A percentile compares a stretch with the other conserved stretches of the same genome.
phyloP scores from a whole-genome alignment of 2,329 filamentous ascomycete species.

The Penicillium sp. region DNA sequence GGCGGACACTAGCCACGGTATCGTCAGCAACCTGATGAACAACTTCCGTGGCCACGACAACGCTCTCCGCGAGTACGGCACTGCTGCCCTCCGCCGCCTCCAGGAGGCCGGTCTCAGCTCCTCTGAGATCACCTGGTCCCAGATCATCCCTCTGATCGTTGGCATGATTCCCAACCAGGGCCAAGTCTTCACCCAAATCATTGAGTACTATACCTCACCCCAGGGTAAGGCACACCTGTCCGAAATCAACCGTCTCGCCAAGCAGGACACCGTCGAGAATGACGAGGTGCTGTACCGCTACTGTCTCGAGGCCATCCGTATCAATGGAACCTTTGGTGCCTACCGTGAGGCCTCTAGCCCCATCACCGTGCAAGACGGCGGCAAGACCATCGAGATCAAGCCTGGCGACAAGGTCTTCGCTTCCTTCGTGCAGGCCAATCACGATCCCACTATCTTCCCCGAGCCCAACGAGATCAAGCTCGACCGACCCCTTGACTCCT shows the following conservation, averaged over 20 bases:
- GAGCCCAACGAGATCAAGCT: slow-evolving; percentile 61
- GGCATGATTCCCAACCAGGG: slow-evolving; percentile 70
- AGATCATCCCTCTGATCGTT: slow-evolving; percentile 66
- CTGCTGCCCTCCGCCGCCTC: slow-evolving; percentile 63
- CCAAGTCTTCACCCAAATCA: slow-evolving; percentile 67
- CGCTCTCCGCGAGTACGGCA: slow-evolving; percentile 62
- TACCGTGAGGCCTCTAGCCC: slow-evolving; percentile 55
- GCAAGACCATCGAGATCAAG: slow-evolving; percentile 50
- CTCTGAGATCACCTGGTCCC: slow-evolving; percentile 68
- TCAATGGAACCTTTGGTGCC: slow-evolving; percentile 62
- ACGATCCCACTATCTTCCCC: slow-evolving; percentile 60
- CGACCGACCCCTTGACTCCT: slow-evolving; percentile 60
- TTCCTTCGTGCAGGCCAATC: slow-evolving; percentile 57
- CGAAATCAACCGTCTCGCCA: slow-evolving; percentile 61
- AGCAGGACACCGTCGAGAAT: slow-evolving; percentile 53
- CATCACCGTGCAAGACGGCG: slow-evolving; percentile 54
- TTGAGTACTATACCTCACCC: slow-evolving; percentile 69
- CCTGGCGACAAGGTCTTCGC: slow-evolving; percentile 62
- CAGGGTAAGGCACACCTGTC: slow-evolving; percentile 56
- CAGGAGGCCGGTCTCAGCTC: slow-evolving; percentile 61
- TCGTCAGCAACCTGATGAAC: slow-evolving; percentile 54
- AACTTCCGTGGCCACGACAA: slow-evolving; percentile 53
- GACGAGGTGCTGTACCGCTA: slow-evolving; percentile 67
- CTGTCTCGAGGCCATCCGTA: slow-evolving; percentile 67
- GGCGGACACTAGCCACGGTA: slow-evolving; percentile 53